These are phyloP conservation scores for Suillus fuscotomentosus DNA, from an alignment of 768 basidiomycete genomes.

Conservation along the genomic window DNA sequence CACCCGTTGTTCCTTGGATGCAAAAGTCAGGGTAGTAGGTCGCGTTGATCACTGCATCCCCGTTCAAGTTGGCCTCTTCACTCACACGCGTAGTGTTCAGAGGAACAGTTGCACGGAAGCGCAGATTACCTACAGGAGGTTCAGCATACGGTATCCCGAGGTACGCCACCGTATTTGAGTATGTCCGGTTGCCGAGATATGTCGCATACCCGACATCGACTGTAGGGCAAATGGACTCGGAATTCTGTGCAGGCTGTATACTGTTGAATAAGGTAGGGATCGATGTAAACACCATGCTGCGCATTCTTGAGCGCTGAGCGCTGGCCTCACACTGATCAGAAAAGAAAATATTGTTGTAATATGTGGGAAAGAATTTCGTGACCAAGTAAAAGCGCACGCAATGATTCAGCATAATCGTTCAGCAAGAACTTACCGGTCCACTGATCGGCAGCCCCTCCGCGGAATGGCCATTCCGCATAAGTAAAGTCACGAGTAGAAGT, in stretches of 20 bases:
- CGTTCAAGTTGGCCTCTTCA: slow-evolving; percentile 26
- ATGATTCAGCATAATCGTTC: no score
- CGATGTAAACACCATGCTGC: not conserved
- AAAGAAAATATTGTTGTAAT: no score
- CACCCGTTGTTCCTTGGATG: slow-evolving; percentile 54
- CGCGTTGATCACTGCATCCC: slow-evolving; percentile 44
- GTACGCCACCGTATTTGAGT: slow-evolving; percentile 54
- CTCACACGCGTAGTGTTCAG: slow-evolving; percentile 48
- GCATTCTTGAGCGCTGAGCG: slow-evolving; percentile 8
- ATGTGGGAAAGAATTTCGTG: no score
- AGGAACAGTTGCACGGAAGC: slow-evolving; percentile 49
- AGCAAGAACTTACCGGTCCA: no score
- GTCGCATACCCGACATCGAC: slow-evolving; percentile 59
- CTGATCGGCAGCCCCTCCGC: no score
- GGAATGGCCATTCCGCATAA: not conserved
- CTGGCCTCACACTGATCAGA: not conserved
- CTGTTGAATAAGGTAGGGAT: slow-evolving; percentile 23
- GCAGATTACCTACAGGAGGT: slow-evolving; percentile 40
- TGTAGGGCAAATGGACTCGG: slow-evolving; percentile 21
- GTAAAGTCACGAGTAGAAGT: not conserved
- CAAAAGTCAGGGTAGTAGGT: slow-evolving; percentile 57
- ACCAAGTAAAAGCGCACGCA: no score
- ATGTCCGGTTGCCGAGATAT: slow-evolving; percentile 52
- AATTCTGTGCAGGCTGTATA: slow-evolving; percentile 6
- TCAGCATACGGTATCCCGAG: slow-evolving; percentile 50